phyloP scores from a whole-genome alignment of 2,329 filamentous ascomycete species.

The Aspergillus proliferans region DNA sequence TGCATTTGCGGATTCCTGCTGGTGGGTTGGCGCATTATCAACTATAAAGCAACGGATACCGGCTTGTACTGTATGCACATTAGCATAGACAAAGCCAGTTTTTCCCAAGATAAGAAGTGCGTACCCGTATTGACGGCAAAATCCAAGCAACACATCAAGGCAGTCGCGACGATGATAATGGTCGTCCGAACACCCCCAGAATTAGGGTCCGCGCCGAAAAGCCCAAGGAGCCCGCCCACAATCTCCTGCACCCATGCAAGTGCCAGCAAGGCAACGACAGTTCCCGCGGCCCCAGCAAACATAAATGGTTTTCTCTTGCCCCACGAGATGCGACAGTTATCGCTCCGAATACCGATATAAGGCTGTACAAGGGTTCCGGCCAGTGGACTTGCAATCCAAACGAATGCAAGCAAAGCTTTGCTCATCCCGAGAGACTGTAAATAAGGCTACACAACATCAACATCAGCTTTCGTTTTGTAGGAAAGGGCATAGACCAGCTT shows the following conservation, averaged over 20 bases:
- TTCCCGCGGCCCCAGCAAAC: conserved; percentile 62
- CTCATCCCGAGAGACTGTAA: conserved; percentile 73
- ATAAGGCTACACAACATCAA: conserved; percentile 50
- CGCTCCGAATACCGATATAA: conserved; percentile 74
- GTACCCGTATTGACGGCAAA: conserved; percentile 88
- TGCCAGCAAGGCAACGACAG: conserved; percentile 60
- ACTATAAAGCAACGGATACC: conserved; percentile 88
- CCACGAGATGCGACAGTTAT: conserved; percentile 67
- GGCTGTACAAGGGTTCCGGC: conserved; percentile 75
- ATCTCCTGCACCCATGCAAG: conserved; percentile 71
- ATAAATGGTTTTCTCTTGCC: conserved; percentile 79
- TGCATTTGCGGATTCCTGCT: conserved; percentile 88
- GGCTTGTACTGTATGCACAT: conserved; percentile 63
- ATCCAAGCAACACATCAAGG: conserved; percentile 84
- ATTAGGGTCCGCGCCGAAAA: conserved; percentile 66
- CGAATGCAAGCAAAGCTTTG: conserved; percentile 74
- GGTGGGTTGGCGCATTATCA: conserved; percentile 83
- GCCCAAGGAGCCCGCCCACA: conserved; percentile 58
- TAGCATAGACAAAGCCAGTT: neutral
- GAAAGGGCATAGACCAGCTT: conserved; percentile 19
- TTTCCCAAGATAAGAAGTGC: conserved; percentile 6
- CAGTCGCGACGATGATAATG: conserved; percentile 71
- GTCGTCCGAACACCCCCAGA: conserved; percentile 58
- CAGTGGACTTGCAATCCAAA: conserved; percentile 77
- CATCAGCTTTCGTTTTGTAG: neutral